Evolutionary conservation across 208 protist genomes (phyloP), one percentile per base, ranked within the genome.

Genomic region (Endotrypanum monterogeii): DNA sequence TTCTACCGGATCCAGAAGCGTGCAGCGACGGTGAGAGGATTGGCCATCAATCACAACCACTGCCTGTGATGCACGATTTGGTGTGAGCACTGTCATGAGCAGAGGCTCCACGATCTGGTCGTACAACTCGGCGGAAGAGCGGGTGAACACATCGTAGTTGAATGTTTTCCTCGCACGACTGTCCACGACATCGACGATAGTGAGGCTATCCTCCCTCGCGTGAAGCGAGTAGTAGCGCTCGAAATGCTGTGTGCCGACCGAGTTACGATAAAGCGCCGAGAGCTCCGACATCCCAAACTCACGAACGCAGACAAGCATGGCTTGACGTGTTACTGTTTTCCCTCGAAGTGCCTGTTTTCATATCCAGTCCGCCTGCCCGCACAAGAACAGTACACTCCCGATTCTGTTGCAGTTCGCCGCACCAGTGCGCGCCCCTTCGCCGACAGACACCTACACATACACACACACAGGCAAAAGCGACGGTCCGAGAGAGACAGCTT

Each of bases 121-220:
- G 41, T 87, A 77, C 41, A 93, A 55, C 32, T 81, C 70, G 1
- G 12, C 14, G 11, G 77, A 65, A 0, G 58, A 76, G 0, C 57
- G n/a, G 23, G 78, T 73, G 70, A 73, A 51, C 18, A 82, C 81
- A 61, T 95, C 91, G 68, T 76, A 92, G 71, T 82, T 80, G 25
- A 91, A 52, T 0, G 81, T 80, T 65, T 87, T 87, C 28, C 90
- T 77, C 46, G 90, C 90, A 11, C 88, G 79, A n/a, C 71, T 79
- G 55, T 95, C 90, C 1, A 83, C 87, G 11, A 90, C 88, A 73
- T 94, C 90, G 20, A 87, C 85, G 7, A 94, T 54, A 2, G 83
- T 90, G 14, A 80, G 57, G 63, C 71, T 82, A 28, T 67, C 74
- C 16, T 73, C 70, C 8, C 67, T 77, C 2, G 54, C 52, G 56